Base-by-base conservation (phyloP, 1,139 yeast species). In the Saccharomycopsis phalli region DNA sequence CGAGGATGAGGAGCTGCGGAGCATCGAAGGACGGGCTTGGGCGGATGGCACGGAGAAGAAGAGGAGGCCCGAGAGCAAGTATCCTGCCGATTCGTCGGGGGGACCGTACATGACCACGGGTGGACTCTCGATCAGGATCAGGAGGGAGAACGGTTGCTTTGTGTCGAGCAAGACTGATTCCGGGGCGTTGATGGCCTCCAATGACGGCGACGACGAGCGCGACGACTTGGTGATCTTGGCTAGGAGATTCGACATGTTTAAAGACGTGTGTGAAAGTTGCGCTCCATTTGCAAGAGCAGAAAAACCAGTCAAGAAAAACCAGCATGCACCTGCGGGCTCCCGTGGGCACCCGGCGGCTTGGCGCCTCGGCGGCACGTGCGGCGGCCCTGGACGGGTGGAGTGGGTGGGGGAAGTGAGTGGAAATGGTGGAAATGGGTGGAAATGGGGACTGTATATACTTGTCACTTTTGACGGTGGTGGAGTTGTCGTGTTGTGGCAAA, bases 31-130 rank as follows among this genome's bases (percentile, higher is more conserved):
- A 36, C 34, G 11, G 14, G 22, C 16, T n/a, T 27, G 18, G 23
- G 19, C 35, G 23, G 21, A 46, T 18, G 47, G 44, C 6, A 43
- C 23, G 21, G 57, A 53, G 41, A 63, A 51, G 41, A 56, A 59
- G 31, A 80, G 63, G 14, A 84, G 64, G 0, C 98, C 98, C 18
- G 88, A 77, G 23, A 93, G 63, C 28, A 91, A 68, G 1, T 95
- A 82, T 1, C 99, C 98, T 0, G 94, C 70, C 2, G 93, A 78
- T 46, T 84, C 94, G 5, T 62, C 59, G 3, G 91, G 82, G 2
- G 69, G 62, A 0, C 98, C 98, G 55, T 81, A 88, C 44, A 91
- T 61, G 28, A 86, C 75, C 28, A 88, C 67, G 0, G 99, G 98
- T 1, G 98, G 97, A 1, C 94, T 80, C 56, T 91, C 98, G 22